These are phyloP conservation scores for Stellera chamaejasme DNA, from an alignment of 345 rosid genomes.

Conservation along the genomic window DNA sequence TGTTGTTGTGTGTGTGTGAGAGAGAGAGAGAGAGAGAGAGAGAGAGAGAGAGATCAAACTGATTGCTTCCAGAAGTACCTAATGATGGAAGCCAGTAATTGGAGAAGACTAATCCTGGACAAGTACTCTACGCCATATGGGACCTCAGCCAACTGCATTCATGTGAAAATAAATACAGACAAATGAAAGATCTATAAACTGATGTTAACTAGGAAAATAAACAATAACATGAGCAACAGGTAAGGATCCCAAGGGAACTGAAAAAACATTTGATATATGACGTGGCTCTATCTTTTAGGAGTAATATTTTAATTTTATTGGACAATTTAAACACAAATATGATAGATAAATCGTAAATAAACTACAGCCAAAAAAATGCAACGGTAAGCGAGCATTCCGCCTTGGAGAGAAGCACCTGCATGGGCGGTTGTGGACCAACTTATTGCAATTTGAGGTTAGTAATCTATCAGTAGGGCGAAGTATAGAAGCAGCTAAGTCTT, in stretches of 20 bases:
- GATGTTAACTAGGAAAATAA: neutral
- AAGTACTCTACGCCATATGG: conserved; percentile 70
- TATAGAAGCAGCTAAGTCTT: too few relatives aligned
- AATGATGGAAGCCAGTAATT: conserved; percentile 54
- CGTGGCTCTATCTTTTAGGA: too few relatives aligned
- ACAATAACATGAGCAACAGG: conserved; percentile 2
- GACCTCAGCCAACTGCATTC: conserved; percentile 58
- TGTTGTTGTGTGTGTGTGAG: too few relatives aligned
- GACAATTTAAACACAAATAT: too few relatives aligned
- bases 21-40: neutral
- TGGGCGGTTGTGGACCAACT: too few relatives aligned
- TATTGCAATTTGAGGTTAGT: too few relatives aligned
- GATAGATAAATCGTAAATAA: too few relatives aligned
- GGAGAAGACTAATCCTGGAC: conserved; percentile 58
- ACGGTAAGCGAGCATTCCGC: too few relatives aligned
- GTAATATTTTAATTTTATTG: too few relatives aligned
- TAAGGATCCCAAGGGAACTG: neutral
- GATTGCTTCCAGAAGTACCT: conserved; percentile 34
- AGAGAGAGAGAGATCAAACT: conserved; percentile 8
- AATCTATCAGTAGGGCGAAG: too few relatives aligned
- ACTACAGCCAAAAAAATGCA: too few relatives aligned
- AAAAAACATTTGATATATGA: neutral
- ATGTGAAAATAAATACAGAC: neutral
- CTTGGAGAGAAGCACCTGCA: too few relatives aligned
- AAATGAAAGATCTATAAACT: neutral